Evolutionary conservation across 2,329 filamentous ascomycete species (phyloP).

Genomic region (Lojkania enalia): DNA sequence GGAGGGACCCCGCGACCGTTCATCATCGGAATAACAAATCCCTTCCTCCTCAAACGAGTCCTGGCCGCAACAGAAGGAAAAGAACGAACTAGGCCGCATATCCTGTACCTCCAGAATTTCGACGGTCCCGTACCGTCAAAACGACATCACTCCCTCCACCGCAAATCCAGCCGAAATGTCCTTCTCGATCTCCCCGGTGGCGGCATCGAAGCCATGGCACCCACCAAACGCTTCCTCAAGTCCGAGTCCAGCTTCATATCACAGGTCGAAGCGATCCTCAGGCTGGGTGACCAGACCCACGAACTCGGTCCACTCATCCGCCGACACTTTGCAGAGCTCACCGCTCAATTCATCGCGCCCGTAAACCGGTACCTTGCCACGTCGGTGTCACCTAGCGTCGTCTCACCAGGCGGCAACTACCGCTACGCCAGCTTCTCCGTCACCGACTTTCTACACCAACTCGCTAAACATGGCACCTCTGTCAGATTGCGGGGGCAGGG

Average conservation of each 20-base stretch:
- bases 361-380: constrained; percentile 47
- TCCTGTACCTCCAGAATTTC: constrained; percentile 44
- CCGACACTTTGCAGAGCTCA: constrained; percentile 47
- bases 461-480: constrained; percentile 45
- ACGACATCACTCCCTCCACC: constrained; percentile 42
- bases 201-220: constrained; percentile 43
- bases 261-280: constrained; percentile 40
- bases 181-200: constrained; percentile 45
- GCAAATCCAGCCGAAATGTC: constrained; percentile 39
- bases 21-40: constrained; percentile 48
- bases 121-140: constrained; percentile 42
- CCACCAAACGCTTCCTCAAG: constrained; percentile 45
- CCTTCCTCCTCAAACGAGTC: constrained; percentile 47
- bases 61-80: constrained; percentile 38
- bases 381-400: constrained; percentile 29
- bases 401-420: constrained; percentile 41
- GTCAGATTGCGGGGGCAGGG: constrained; percentile 45
- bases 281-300: constrained; percentile 33
- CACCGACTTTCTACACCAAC: constrained; percentile 41
- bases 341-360: constrained; percentile 46
- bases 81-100: constrained; percentile 41
- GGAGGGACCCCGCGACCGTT: constrained; percentile 45
- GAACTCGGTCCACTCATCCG: constrained; percentile 44
- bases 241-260: constrained; percentile 39
- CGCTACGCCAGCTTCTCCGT: constrained; percentile 46